Base-by-base conservation (phyloP, 2,329 filamentous ascomycete genomes). In the Sporothrix sp. region DNA sequence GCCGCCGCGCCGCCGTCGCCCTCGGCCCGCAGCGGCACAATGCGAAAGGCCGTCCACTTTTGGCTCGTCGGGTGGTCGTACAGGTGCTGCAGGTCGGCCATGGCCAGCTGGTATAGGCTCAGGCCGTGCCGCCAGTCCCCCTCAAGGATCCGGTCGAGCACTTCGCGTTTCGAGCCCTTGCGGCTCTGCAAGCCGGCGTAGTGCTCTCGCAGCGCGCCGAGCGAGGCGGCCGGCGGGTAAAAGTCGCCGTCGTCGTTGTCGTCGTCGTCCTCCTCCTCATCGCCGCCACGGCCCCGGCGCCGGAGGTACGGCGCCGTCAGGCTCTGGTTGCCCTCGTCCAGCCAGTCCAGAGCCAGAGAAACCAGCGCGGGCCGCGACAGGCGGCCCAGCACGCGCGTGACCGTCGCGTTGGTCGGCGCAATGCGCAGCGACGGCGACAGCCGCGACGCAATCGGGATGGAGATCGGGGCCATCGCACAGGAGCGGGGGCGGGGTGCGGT, bases 261-360 rank as follows among this genome's bases (percentile, higher is more conserved):
- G 7, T 71, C 68, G 7, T 73, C 68, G 16, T 76, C 70, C n/a
- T 74, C 68, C 7, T 60, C 57, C 14, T 64, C 63, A 27, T 60
- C 57, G 1, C 35, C 46, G 8, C 28, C 28, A 11, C 33, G 13
- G 30, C n/a, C n/a, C n/a, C n/a, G n/a, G n/a, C 4, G 64, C 55
- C 62, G 71, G 40, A 84, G 74, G 61, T 74, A 80, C 0, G 84
- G 84, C 1, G 71, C 70, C 38, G 78, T 82, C 16, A 76, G 69
- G 4, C 74, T 66, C 36, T 80, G 70, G 56, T 85, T 82, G 56
- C 74, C 71, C 44, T 83, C 78, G 52, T 84, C 78, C 3, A 94
- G 79, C 88, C 88, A 95, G 68, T 84, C 76, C 20, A 89, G 73
- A 1, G 78, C 84, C 8, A 95, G 74, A 0, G 81, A 78, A 23